Conservation (phyloP, 2,329 filamentous ascomycete genomes). For the Albifimbria verrucaria region DNA sequence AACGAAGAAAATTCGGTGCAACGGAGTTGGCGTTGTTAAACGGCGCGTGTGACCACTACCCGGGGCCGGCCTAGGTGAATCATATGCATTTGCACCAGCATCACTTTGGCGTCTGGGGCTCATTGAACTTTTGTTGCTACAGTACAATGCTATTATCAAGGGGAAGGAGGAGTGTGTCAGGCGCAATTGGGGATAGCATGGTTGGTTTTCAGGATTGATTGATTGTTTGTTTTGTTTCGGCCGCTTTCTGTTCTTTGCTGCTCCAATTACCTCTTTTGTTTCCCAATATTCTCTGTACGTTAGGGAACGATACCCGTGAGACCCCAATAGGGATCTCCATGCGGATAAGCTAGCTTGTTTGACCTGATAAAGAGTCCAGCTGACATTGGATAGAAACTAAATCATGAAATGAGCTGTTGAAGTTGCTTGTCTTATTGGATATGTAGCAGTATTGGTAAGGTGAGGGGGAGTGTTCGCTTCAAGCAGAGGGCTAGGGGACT, state of each 20-base stretch:
- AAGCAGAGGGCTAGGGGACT: no score
- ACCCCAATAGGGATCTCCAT: slow-evolving; percentile 7
- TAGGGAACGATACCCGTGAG: slow-evolving; percentile 24
- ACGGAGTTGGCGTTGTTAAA: not conserved
- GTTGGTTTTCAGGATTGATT: not conserved
- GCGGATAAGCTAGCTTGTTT: not conserved
- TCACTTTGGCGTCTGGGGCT: not conserved
- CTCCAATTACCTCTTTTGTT: not conserved
- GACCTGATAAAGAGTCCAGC: no score
- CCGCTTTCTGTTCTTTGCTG: not conserved
- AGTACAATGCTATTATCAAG: not conserved
- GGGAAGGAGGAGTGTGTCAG: not conserved
- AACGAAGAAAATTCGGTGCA: not conserved
- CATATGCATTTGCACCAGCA: not conserved
- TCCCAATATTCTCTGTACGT: not conserved
- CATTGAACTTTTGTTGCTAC: no score
- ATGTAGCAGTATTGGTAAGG: no score
- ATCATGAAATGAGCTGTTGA: no score
- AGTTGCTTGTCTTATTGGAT: no score
- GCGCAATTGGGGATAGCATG: not conserved
- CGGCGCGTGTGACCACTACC: not conserved
- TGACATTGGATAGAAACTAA: no score
- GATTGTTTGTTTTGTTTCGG: not conserved
- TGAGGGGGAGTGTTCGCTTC: no score
- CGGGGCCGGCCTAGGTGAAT: not conserved